phyloP scores from a whole-genome alignment of 495 filamentous ascomycete species.

The Neurospora pannonica region DNA sequence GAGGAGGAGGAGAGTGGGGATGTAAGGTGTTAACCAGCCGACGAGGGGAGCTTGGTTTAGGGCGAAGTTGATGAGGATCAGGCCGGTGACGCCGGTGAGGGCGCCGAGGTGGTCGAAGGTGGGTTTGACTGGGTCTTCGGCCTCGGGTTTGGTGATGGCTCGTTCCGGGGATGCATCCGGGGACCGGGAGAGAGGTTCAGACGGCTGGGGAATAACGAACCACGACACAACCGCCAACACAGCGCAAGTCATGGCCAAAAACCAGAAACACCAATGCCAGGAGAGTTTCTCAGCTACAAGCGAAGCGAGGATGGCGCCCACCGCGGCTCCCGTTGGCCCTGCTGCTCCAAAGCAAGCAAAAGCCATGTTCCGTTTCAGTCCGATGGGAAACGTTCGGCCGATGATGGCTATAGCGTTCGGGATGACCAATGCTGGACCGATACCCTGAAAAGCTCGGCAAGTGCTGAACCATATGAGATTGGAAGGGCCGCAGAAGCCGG shows the following conservation, averaged over 20 bases:
- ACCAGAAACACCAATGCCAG: slow-evolving; percentile 63
- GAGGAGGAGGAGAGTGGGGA: slow-evolving; percentile 40
- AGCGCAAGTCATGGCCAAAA: slow-evolving; percentile 38
- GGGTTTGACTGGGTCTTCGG: background rate
- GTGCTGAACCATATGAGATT: slow-evolving; percentile 44
- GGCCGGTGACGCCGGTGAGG: slow-evolving; percentile 39
- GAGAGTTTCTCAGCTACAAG: slow-evolving; percentile 44
- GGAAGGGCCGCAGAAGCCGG: slow-evolving; percentile 35
- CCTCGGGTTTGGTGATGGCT: background rate
- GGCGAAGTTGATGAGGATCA: slow-evolving; percentile 50
- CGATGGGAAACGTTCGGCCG: slow-evolving; percentile 43
- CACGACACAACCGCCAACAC: slow-evolving; percentile 31
- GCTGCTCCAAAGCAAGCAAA: slow-evolving; percentile 55
- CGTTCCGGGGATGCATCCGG: slow-evolving; percentile 4
- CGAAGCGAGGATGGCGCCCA: slow-evolving; percentile 41
- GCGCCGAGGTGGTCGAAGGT: slow-evolving; percentile 44
- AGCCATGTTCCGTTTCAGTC: slow-evolving; percentile 44
- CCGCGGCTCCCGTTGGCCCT: slow-evolving; percentile 46
- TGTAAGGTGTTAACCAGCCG: slow-evolving; percentile 47
- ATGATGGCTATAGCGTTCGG: slow-evolving; percentile 55
- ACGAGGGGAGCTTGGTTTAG: slow-evolving; percentile 51
- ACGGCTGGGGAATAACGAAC: slow-evolving; percentile 39
- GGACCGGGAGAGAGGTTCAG: no score
- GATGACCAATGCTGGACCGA: slow-evolving; percentile 50
- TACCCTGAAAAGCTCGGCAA: slow-evolving; percentile 51